Evolutionary conservation across 164 flowering plant species (phyloP).

Genomic region (Aristolochia californica): DNA sequence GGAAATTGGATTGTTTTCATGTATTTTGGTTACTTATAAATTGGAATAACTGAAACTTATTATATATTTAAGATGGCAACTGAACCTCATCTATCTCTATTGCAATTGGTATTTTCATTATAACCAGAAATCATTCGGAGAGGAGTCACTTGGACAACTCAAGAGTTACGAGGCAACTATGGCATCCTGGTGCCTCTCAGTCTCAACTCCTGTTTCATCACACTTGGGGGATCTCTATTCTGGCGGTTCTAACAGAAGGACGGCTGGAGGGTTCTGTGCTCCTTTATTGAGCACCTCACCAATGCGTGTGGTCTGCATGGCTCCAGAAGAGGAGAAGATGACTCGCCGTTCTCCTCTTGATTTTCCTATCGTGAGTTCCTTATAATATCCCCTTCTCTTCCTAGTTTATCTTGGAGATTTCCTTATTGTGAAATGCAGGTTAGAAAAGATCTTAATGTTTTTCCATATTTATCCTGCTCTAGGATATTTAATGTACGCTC

Average conservation of each 20-base stretch:
- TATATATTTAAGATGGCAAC: too few relatives aligned
- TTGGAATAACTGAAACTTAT: too few relatives aligned
- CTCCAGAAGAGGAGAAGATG: conserved; percentile 70
- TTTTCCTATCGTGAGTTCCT: conserved; percentile 54
- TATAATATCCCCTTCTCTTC: neutral
- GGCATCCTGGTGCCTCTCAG: conserved; percentile 7
- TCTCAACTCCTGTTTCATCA: neutral
- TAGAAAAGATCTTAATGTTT: neutral
- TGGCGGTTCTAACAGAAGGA: neutral
- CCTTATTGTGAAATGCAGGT: neutral
- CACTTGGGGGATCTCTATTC: neutral
- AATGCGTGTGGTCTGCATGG: conserved; percentile 49
- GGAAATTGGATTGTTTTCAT: too few relatives aligned
- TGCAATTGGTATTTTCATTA: too few relatives aligned
- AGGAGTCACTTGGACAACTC: too few relatives aligned
- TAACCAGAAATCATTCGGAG: too few relatives aligned
- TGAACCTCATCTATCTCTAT: too few relatives aligned
- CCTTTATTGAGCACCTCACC: neutral
- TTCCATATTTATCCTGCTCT: neutral
- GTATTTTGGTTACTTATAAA: too few relatives aligned
- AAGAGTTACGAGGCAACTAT: neutral
- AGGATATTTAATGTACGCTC: neutral
- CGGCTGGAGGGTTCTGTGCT: neutral
- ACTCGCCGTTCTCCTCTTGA: conserved; percentile 82
- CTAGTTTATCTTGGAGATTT: neutral